A percentile compares a stretch with the other conserved stretches of the same genome.
Evolutionary conservation across 2,329 filamentous ascomycete species (phyloP).

Genomic region (Gyromitra esculenta): DNA sequence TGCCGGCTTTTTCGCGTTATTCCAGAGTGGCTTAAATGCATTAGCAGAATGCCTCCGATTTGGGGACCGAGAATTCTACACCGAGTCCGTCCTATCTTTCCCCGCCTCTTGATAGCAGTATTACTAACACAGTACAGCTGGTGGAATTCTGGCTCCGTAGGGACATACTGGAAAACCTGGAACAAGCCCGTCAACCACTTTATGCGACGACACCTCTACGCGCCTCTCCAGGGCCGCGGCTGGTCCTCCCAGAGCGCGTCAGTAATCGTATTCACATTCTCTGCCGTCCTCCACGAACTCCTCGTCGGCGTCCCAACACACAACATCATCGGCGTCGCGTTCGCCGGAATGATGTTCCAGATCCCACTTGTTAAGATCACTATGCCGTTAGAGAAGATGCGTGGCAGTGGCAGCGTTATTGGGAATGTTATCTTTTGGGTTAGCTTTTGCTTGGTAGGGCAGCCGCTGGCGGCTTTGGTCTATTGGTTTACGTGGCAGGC

Average conservation of each 20-base stretch:
- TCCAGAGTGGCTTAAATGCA: conserved; percentile 91
- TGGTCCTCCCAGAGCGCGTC: conserved; percentile 77
- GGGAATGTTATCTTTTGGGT: conserved; percentile 98
- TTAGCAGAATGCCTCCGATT: conserved; percentile 90
- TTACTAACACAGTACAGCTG: conserved; percentile 64
- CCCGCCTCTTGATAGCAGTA: neutral
- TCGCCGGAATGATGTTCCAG: conserved; percentile 92
- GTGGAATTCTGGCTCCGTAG: conserved; percentile 93
- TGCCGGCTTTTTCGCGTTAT: conserved; percentile 94
- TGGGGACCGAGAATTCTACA: conserved; percentile 93
- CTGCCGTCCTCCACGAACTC: conserved; percentile 88
- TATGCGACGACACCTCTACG: conserved; percentile 94
- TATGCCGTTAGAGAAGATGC: conserved; percentile 79
- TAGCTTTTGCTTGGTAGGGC: conserved; percentile 92
- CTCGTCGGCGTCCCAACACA: conserved; percentile 94
- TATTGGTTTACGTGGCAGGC: conserved; percentile 99
- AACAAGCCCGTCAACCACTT: conserved; percentile 98
- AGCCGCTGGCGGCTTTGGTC: conserved; percentile 88
- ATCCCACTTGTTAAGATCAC: conserved; percentile 87
- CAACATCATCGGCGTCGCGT: conserved; percentile 91
- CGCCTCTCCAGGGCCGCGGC: conserved; percentile 84
- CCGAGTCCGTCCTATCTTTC: conserved; percentile 65
- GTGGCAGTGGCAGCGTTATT: conserved; percentile 78
- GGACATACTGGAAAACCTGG: conserved; percentile 80
- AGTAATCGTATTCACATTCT: conserved; percentile 84